Evolutionary conservation across 495 filamentous ascomycete species (phyloP).

Genomic region (Aspergillus sclerotioniger): DNA sequence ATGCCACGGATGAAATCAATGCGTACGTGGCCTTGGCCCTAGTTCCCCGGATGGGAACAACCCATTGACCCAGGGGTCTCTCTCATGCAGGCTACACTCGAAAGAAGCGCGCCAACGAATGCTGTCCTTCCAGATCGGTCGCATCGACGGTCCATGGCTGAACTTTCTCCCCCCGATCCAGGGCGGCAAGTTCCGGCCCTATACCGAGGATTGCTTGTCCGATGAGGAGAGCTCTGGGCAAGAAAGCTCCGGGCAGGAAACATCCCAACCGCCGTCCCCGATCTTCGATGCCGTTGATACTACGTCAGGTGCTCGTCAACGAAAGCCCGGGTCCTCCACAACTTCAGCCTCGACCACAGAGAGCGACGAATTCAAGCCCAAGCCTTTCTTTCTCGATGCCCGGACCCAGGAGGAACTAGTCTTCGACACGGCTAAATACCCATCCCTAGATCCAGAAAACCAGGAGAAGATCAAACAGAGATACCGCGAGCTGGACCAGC

Average conservation of each 20-base stretch:
- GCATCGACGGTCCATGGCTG: conserved; percentile 75
- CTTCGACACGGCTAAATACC: conserved; percentile 78
- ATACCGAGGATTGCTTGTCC: conserved; percentile 35
- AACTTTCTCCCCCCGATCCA: conserved; percentile 94
- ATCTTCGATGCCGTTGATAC: conserved; percentile 60
- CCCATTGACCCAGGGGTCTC: conserved; percentile 10
- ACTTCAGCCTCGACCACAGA: conserved; percentile 35
- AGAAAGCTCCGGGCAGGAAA: conserved; percentile 37
- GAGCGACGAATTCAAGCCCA: conserved; percentile 29
- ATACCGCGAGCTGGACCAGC: conserved; percentile 72
- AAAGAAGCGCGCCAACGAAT: conserved; percentile 72
- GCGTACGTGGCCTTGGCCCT: conserved; percentile 56
- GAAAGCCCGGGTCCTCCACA: conserved; percentile 31
- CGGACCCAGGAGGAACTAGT: conserved; percentile 73
- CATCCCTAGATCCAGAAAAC: conserved; percentile 68
- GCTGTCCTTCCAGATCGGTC: conserved; percentile 79
- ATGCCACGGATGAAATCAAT: conserved; percentile 95
- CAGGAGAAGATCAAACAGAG: conserved; percentile 77
- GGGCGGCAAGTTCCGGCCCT: conserved; percentile 75
- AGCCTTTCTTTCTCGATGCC: conserved; percentile 66
- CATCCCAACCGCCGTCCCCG: conserved; percentile 57
- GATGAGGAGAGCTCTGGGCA: conserved; percentile 31
- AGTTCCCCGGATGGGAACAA: background rate
- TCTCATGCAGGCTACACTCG: conserved; percentile 71
- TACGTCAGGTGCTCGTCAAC: conserved; percentile 30